A percentile compares a stretch with the other conserved stretches of the same genome.
Evolutionary conservation across 2,329 filamentous ascomycete species (phyloP).

Genomic region (Talaromyces sp.): DNA sequence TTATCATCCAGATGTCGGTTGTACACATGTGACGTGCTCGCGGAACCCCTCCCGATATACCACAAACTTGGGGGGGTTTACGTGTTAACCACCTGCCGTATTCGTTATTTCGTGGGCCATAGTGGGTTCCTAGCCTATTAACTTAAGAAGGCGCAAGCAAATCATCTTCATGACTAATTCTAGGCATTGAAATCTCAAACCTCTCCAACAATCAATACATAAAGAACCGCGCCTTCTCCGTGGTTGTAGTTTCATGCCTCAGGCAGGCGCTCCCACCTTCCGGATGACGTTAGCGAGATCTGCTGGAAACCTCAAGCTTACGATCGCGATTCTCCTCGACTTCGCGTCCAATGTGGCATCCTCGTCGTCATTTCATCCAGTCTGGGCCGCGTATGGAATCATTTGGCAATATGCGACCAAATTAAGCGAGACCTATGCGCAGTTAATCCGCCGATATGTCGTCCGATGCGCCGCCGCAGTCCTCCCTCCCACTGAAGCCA

Average conservation of each 20-base stretch:
- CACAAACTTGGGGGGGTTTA: neutral
- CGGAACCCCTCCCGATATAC: conserved; percentile 1
- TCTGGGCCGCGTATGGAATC: no score
- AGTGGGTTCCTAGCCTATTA: neutral
- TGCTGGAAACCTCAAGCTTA: neutral
- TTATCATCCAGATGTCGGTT: neutral
- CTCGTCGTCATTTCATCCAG: no score
- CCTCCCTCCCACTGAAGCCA: conserved; percentile 3
- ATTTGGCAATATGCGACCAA: neutral
- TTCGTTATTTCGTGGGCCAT: neutral
- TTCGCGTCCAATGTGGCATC: neutral
- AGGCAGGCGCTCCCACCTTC: neutral
- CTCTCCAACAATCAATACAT: neutral
- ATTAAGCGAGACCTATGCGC: neutral
- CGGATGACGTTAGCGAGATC: neutral
- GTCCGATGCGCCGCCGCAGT: neutral
- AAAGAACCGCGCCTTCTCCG: neutral
- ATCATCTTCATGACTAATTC: neutral
- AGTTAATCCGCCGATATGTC: conserved; percentile 2
- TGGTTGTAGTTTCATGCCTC: neutral
- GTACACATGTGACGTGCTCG: conserved; percentile 2
- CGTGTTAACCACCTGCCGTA: conserved; percentile 1
- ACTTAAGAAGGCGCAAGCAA: neutral
- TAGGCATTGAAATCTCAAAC: neutral
- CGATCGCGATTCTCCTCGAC: neutral